Evolutionary conservation across 768 basidiomycete genomes (phyloP).

Genomic region (Vararia minispora): DNA sequence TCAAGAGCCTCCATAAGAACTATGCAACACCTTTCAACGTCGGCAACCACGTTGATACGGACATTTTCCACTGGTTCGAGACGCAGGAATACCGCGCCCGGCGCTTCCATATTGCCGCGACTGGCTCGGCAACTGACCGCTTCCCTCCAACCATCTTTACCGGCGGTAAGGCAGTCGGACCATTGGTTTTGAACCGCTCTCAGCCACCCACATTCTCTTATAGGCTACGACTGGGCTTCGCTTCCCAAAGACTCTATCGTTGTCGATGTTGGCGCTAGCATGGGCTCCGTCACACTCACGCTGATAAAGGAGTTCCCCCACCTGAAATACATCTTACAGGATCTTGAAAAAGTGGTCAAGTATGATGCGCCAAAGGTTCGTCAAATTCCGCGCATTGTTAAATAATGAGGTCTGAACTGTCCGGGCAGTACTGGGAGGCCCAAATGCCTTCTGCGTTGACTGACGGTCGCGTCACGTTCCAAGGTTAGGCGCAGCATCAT

Average conservation of each 20-base stretch:
- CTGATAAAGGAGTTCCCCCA: slow-evolving; percentile 25
- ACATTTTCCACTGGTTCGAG: slow-evolving; percentile 5
- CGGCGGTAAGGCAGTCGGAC: neutral
- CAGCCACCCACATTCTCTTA: neutral
- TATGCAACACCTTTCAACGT: slow-evolving; percentile 2
- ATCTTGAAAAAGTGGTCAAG: slow-evolving; percentile 7
- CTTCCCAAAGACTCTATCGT: slow-evolving; percentile 20
- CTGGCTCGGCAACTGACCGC: neutral
- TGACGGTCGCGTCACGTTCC: slow-evolving; percentile 1
- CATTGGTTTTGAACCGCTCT: no score
- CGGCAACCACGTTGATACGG: neutral
- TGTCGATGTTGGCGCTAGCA: slow-evolving; percentile 30
- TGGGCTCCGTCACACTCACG: slow-evolving; percentile 25
- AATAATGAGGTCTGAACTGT: no score
- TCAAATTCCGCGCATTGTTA: neutral
- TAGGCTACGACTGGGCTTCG: slow-evolving; percentile 27
- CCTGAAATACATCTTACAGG: slow-evolving; percentile 28
- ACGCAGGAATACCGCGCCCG: slow-evolving; percentile 3
- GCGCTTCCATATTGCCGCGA: slow-evolving; percentile 3
- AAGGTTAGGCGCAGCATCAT: no score
- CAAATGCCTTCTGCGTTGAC: neutral
- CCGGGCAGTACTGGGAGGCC: slow-evolving; percentile 4
- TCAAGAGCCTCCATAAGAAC: neutral
- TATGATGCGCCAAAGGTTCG: slow-evolving; percentile 1
- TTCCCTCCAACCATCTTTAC: neutral